Percentiles rank a stretch among this genome's conserved stretches.
phyloP scores from a whole-genome alignment of 257 asterid genomes.

The Ophiorrhiza pumila region DNA sequence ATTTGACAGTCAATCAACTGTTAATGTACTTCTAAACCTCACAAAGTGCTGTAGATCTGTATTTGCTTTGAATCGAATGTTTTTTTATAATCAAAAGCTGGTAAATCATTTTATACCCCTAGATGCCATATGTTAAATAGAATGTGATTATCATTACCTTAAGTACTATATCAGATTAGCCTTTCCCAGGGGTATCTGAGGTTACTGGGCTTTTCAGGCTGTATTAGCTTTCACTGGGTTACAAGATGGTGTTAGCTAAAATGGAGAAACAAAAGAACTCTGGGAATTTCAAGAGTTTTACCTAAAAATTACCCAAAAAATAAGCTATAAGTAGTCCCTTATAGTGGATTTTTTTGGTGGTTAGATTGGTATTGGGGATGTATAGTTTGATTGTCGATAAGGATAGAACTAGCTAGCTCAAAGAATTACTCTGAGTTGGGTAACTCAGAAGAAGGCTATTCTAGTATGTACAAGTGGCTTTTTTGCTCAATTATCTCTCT shows the following conservation, averaged over 20 bases:
- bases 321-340: neutral
- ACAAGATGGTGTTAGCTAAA: neutral
- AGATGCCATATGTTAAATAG: neutral
- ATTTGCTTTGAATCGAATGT: neutral
- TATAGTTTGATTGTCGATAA: neutral
- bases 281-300: neutral
- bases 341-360: neutral
- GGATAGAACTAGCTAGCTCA: neutral
- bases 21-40: neutral
- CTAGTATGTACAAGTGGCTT: neutral
- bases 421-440: neutral
- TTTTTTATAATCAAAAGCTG: neutral
- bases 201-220: neutral
- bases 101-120: neutral
- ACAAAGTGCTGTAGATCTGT: neutral
- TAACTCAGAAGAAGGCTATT: neutral
- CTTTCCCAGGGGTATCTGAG: neutral
- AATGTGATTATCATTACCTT: no score
- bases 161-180: neutral
- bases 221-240: neutral
- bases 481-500: neutral
- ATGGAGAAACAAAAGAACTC: neutral
- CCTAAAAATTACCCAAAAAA: neutral
- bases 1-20: neutral
- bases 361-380: neutral